phyloP scores from a whole-genome alignment of 192 early-diverging fungal genomes.

The Dissophora ornata region DNA sequence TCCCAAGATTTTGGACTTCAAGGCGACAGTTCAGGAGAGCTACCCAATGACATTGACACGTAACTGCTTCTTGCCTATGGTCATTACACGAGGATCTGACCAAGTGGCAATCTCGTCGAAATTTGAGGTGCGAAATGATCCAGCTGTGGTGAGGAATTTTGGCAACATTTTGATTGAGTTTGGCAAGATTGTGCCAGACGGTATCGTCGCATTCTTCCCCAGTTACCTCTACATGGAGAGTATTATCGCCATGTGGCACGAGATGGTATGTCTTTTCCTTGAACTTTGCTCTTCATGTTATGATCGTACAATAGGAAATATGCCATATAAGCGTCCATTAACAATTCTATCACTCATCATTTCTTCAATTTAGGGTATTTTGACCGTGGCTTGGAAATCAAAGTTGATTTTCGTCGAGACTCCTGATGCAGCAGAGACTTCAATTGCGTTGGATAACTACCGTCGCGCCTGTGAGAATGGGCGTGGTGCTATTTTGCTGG shows the following conservation, averaged over 20 bases:
- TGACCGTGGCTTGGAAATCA: constrained; percentile 94
- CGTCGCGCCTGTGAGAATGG: constrained; percentile 97
- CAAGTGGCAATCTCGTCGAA: constrained; percentile 98
- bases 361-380: constrained; percentile 72
- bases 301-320: too few species aligned
- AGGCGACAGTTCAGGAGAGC: constrained; percentile 88
- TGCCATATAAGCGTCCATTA: too few species aligned
- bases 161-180: constrained; percentile 97
- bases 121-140: constrained; percentile 98
- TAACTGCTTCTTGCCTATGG: constrained; percentile 96
- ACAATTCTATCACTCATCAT: too few species aligned
- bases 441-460: constrained; percentile 95
- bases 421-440: constrained; percentile 97
- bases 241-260: constrained; percentile 98
- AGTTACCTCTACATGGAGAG: constrained; percentile 99
- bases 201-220: constrained; percentile 98
- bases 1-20: constrained; percentile 92
- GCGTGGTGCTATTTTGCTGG: constrained; percentile 94
- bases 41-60: constrained; percentile 97
- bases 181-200: constrained; percentile 94
- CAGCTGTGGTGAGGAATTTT: constrained; percentile 98
- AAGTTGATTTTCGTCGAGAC: constrained; percentile 99
- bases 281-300: neutral
- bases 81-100: constrained; percentile 96
- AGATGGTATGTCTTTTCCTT: constrained; percentile 71